A percentile compares a stretch with the other conserved stretches of the same genome.
These are phyloP conservation scores for Antitrichia curtipendula DNA, from an alignment of 225 moss, liverwort and hornwort species.

Conservation along the genomic window DNA sequence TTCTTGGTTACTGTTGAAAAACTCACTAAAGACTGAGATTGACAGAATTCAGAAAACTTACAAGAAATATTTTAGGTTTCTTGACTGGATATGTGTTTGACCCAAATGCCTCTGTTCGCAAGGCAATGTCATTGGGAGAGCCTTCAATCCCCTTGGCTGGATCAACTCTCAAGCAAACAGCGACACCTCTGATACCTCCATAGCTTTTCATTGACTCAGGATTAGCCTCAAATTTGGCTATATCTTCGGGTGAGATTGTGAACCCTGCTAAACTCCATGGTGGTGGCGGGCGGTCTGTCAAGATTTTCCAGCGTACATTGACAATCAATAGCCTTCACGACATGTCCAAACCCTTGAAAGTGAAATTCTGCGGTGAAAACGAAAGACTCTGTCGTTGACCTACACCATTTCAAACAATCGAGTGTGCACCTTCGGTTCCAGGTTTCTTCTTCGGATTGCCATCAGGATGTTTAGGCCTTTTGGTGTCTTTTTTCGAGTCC, in stretches of 20 bases:
- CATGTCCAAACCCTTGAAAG: neutral
- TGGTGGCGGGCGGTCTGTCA: slow-evolving; percentile 12
- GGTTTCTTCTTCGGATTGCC: slow-evolving; percentile 9
- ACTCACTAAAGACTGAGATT: neutral
- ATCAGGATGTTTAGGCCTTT: neutral
- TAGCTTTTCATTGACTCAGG: slow-evolving; percentile 35
- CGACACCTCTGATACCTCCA: slow-evolving; percentile 56
- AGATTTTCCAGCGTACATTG: neutral
- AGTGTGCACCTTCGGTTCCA: neutral
- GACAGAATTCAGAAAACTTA: neutral
- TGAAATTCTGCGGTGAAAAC: neutral
- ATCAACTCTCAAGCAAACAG: slow-evolving; percentile 52
- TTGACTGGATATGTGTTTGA: slow-evolving; percentile 80
- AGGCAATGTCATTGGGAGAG: slow-evolving; percentile 24
- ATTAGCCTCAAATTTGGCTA: slow-evolving; percentile 55
- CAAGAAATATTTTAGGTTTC: slow-evolving; percentile 60
- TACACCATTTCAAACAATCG: neutral
- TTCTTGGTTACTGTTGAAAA: neutral
- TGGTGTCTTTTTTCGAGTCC: neutral
- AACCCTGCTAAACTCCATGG: slow-evolving; percentile 60
- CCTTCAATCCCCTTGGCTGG: slow-evolving; percentile 41
- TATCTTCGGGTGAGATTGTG: slow-evolving; percentile 57
- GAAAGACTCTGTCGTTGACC: neutral
- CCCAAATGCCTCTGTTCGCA: slow-evolving; percentile 60
- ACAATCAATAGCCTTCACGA: neutral